phyloP scores from a whole-genome alignment of 2,329 filamentous ascomycete genomes.

The Microsporum audouinii region DNA sequence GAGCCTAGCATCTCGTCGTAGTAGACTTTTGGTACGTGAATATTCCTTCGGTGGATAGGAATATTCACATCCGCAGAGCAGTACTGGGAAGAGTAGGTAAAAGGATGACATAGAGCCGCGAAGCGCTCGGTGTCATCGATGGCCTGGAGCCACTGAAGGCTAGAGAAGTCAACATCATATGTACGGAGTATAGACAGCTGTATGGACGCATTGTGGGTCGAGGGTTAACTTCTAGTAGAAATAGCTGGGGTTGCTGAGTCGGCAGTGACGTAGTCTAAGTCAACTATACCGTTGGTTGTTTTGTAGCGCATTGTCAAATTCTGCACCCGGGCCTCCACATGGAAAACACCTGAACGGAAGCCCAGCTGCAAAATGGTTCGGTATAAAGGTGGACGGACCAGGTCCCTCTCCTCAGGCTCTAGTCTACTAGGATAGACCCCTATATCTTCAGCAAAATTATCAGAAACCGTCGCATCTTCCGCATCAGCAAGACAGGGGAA shows the following conservation, averaged over 20 bases:
- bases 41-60: too few species aligned
- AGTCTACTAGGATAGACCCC: neutral
- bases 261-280: neutral
- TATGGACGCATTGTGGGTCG: slow-evolving; percentile 16
- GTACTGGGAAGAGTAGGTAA: too few species aligned
- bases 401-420: neutral
- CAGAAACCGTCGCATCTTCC: neutral
- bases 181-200: slow-evolving; percentile 6
- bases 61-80: too few species aligned
- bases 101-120: slow-evolving; percentile 11
- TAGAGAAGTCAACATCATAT: slow-evolving; percentile 20
- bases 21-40: too few species aligned
- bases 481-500: slow-evolving; percentile 26
- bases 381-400: neutral
- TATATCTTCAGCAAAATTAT: neutral
- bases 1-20: too few species aligned
- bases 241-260: slow-evolving; percentile 7
- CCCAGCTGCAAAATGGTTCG: neutral
- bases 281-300: neutral
- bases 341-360: slow-evolving; percentile 4
- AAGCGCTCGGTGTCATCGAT: slow-evolving; percentile 3
- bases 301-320: neutral
- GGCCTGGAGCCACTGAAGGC: neutral
- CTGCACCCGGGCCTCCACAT: slow-evolving; percentile 2
- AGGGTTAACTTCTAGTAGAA: slow-evolving; percentile 21